These are phyloP conservation scores for Suillus occidentalis DNA, from an alignment of 768 basidiomycete species.

Conservation along the genomic window DNA sequence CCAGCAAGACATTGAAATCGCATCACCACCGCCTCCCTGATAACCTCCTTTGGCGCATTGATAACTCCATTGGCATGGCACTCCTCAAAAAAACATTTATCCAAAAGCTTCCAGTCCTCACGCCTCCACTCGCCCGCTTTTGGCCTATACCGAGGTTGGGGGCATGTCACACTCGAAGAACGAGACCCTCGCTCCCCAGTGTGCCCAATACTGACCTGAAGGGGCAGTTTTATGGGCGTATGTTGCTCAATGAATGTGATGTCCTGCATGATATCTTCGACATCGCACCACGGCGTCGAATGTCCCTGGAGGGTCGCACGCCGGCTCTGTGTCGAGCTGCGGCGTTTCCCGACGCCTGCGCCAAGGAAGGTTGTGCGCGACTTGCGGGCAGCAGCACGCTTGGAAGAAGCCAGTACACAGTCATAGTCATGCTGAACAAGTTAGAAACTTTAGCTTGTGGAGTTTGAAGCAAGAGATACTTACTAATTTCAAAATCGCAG, in stretches of 20 bases:
- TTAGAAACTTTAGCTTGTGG: neutral
- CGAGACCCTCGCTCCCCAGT: neutral
- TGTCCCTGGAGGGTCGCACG: slow-evolving; percentile 14
- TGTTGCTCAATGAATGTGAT: slow-evolving; percentile 25
- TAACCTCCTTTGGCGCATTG: slow-evolving; percentile 44
- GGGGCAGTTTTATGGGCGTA: slow-evolving; percentile 15
- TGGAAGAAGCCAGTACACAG: slow-evolving; percentile 51
- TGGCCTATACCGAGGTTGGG: slow-evolving; percentile 2
- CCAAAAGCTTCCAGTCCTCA: slow-evolving; percentile 78
- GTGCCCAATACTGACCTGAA: neutral
- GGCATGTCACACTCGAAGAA: neutral
- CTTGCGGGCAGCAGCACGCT: slow-evolving; percentile 33
- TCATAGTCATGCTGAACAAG: slow-evolving; percentile 78
- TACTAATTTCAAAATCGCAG: slow-evolving; percentile 88
- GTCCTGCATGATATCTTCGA: slow-evolving; percentile 26
- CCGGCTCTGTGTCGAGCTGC: slow-evolving; percentile 13
- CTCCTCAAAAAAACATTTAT: slow-evolving; percentile 76
- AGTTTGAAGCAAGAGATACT: slow-evolving; percentile 21
- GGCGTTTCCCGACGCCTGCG: slow-evolving; percentile 31
- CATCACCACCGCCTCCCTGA: slow-evolving; percentile 55
- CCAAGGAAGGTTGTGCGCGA: slow-evolving; percentile 37
- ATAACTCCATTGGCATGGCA: slow-evolving; percentile 48
- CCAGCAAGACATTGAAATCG: slow-evolving; percentile 56
- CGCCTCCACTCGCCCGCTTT: slow-evolving; percentile 55
- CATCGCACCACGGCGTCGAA: slow-evolving; percentile 30